Evolutionary conservation across 1,284 basidiomycete species (phyloP), one percentile per base, ranked within the genome.

Genomic region (Neotropicomus parvogracilis): DNA sequence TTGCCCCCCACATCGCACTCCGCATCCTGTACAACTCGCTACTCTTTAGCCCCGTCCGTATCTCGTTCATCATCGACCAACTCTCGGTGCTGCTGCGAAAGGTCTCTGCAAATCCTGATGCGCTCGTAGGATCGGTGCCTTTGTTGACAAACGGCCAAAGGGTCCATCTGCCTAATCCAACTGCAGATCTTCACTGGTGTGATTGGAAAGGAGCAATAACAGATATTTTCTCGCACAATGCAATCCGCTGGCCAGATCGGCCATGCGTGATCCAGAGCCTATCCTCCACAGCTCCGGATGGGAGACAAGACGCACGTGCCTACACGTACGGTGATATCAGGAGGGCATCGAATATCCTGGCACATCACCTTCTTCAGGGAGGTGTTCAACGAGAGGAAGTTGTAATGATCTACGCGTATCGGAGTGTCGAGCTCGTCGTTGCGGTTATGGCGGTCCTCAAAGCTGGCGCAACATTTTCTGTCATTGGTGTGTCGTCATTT

Each of bases 371-470:
- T 44, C 71, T 98, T 44, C 80, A 85, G 59, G 81, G 81, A 14
- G 95, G 95, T 12, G 74, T 99, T 12, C 79, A 95, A 69, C 76
- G 93, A 24, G 95, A 95, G 58, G 97, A 99, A 59, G 94, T 99
- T 17, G 94, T 99, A 47, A 98, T 97, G 83, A 90, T 99, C n/a
- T 99, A 99, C 65, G 97, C 97, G 0, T 86, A 97, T 60, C 83
- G 97, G 39, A 93, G 91, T 56, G 95, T 97, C 35, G 95, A 99
- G 67, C 84, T 99, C 42, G 92, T 97, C 7, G 90, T 99, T 6
- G 95, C 95, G 16, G 94, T 99, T 6, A 89, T 99, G 83, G 97
- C 91, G 42, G 87, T 97, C 29, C 79, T 99, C 59, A 99, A 99
- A 72, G 93, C 91, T 3, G 97, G 97, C 21, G 95, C 91, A 7